phyloP scores from a whole-genome alignment of 805 yeast species.

The Komagataella pseudopastoris region DNA sequence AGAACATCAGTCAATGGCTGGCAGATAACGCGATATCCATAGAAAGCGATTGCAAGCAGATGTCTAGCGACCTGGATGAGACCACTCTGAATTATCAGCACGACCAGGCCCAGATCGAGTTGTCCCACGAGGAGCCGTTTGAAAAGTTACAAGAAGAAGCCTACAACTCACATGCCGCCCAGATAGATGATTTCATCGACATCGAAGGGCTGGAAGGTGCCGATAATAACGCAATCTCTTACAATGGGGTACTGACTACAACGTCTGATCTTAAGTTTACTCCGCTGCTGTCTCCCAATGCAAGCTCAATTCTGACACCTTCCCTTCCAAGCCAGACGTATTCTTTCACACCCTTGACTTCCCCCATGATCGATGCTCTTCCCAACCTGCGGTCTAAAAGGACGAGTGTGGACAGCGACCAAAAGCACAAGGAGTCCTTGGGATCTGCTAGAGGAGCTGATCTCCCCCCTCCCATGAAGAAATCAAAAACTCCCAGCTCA shows the following conservation, averaged over 20 bases:
- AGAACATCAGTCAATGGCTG: background rate
- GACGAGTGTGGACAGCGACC: constrained; percentile 1
- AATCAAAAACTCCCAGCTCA: background rate
- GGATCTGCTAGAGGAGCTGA: constrained; percentile 13
- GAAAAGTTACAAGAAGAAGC: background rate
- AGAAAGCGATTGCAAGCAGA: background rate
- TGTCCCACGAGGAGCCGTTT: background rate
- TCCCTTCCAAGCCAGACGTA: constrained; percentile 7
- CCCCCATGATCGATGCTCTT: constrained; percentile 43
- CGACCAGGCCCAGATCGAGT: background rate
- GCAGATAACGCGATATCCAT: background rate
- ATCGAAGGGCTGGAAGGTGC: background rate
- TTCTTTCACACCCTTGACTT: constrained; percentile 38
- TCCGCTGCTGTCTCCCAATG: constrained; percentile 63
- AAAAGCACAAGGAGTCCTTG: constrained; percentile 2
- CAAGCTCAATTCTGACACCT: constrained; percentile 24
- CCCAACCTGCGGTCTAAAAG: constrained; percentile 12
- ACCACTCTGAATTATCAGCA: background rate
- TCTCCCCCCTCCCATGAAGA: background rate
- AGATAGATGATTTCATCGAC: background rate
- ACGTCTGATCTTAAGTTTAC: constrained; percentile 28
- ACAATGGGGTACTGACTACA: background rate
- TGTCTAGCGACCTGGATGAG: background rate
- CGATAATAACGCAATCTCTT: background rate
- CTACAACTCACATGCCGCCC: background rate